Conservation (phyloP, 139 green algal species). For the Mesotaenium endlicherianum region DNA sequence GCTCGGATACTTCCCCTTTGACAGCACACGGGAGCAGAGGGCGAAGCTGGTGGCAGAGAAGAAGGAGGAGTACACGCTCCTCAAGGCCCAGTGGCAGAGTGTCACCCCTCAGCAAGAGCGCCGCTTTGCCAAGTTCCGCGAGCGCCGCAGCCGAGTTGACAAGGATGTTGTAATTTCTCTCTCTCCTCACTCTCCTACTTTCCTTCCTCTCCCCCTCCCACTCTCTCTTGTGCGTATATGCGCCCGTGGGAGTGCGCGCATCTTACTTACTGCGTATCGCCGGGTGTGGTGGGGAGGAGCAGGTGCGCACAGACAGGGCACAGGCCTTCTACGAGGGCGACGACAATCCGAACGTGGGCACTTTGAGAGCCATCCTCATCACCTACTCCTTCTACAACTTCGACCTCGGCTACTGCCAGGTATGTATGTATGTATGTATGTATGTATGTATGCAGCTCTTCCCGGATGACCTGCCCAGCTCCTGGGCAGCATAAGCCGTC, state of each 20-base stretch:
- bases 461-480: too few species aligned
- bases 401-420: conserved; percentile 86
- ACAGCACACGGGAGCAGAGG: conserved; percentile 53
- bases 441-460: neutral
- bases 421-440: neutral
- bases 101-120: conserved; percentile 67
- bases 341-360: conserved; percentile 42
- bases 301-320: conserved; percentile 37
- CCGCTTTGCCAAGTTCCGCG: conserved; percentile 73
- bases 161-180: conserved; percentile 60
- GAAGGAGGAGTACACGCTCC: conserved; percentile 57
- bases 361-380: conserved; percentile 65
- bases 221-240: neutral
- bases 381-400: conserved; percentile 83
- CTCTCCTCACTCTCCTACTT: neutral
- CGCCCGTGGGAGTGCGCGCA: too few species aligned
- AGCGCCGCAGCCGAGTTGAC: conserved; percentile 68
- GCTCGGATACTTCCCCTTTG: conserved; percentile 67
- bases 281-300: too few species aligned
- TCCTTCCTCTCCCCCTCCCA: neutral
- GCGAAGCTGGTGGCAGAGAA: conserved; percentile 22
- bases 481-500: too few species aligned
- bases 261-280: too few species aligned
- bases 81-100: conserved; percentile 73
- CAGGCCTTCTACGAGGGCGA: conserved; percentile 55